A percentile compares a stretch with the other conserved stretches of the same genome.
phyloP scores from a whole-genome alignment of 371 early-diverging fungal genomes.

The Amoeboaphelidium protococcarum region DNA sequence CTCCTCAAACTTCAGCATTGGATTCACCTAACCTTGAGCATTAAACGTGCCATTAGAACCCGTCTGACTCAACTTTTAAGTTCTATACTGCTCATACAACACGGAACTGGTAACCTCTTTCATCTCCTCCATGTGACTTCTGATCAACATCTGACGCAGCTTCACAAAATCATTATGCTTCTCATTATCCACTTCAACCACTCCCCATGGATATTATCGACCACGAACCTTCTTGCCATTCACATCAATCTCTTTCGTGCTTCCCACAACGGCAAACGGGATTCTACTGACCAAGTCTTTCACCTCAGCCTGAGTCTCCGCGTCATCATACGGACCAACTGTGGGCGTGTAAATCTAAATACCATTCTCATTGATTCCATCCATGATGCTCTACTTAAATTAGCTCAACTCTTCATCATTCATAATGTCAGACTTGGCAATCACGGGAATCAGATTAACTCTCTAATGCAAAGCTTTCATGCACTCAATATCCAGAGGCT shows the following conservation, averaged over 20 bases:
- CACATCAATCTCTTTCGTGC: slow-evolving; percentile 58
- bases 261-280: slow-evolving; percentile 91
- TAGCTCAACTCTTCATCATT: slow-evolving; percentile 74
- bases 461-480: slow-evolving; percentile 75
- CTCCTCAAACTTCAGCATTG: slow-evolving; percentile 71
- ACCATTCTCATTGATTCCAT: slow-evolving; percentile 71
- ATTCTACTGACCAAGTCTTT: slow-evolving; percentile 71
- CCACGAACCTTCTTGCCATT: slow-evolving; percentile 72
- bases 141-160: slow-evolving; percentile 66
- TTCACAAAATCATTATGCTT: slow-evolving; percentile 80
- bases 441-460: slow-evolving; percentile 92
- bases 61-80: slow-evolving; percentile 51
- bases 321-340: slow-evolving; percentile 69
- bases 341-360: slow-evolving; percentile 82
- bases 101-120: slow-evolving; percentile 56
- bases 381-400: slow-evolving; percentile 68
- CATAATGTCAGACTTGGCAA: slow-evolving; percentile 92
- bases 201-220: slow-evolving; percentile 86
- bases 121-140: slow-evolving; percentile 72
- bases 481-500: slow-evolving; percentile 80
- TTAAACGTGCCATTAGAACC: slow-evolving; percentile 10
- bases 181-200: slow-evolving; percentile 74
- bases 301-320: slow-evolving; percentile 76
- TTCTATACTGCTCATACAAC: slow-evolving; percentile 69
- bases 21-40: slow-evolving; percentile 13